Evolutionary conservation across 2,329 filamentous ascomycete species (phyloP), one percentile per base, ranked within the genome.

Genomic region (Curvularia lunata): DNA sequence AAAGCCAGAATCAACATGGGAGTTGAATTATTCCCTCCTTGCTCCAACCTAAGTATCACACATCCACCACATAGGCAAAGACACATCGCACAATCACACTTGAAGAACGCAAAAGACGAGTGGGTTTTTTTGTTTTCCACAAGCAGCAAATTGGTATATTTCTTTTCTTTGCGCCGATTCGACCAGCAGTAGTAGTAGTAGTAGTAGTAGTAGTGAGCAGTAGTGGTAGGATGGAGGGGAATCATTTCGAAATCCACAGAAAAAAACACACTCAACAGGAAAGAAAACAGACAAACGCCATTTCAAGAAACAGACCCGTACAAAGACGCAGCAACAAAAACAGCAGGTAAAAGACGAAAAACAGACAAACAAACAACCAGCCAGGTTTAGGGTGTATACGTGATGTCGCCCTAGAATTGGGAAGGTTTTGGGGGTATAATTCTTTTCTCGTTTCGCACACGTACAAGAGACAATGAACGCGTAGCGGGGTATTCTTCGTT

Each of bases 401-500:
- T 61, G 63, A 69, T 40, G 28, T 49, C 46, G 73, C 74, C 72
- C 66, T 67, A 66, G 67, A 65, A 64, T 61, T 61, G 57, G 61
- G 57, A 65, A 61, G 47, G 32, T 48, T 48, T 42, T 71, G 73
- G 74, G 74, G 72, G 74, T 76, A 76, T 76, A 75, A 75, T 76
- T 77, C 73, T 76, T 77, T 76, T 75, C 64, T 72, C 72, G 70
- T 76, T 30, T 30, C 67, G 68, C 66, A 65, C 54, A 59, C 57
- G 51, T 62, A 69, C 61, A 66, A 64, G 68, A 66, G 68, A 68
- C 61, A 66, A 63, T 56, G 53, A 59, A 62, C 65, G 66, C 63
- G 62, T 63, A 61, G 61, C 61, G 70, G 69, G 73, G 73, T 75
- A 75, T 76, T 73, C 66, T 69, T 73, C 70, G 68, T 75, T 69